Evolutionary conservation across 495 filamentous ascomycete species (phyloP), one percentile per base, ranked within the genome.

Genomic region (Penicillium parvum): DNA sequence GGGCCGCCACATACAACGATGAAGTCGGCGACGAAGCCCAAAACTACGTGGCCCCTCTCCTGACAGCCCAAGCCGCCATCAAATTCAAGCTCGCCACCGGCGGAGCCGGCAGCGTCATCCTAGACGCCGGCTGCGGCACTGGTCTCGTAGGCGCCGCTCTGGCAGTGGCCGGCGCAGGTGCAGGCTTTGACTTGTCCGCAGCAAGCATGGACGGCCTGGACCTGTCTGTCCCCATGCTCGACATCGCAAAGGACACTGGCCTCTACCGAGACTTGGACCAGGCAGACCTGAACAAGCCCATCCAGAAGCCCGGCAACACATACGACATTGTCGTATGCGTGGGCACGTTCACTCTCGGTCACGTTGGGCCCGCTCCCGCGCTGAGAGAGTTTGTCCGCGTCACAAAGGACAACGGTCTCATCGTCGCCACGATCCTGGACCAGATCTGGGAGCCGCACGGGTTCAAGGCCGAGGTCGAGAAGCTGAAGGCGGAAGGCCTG

Each of bases 71-170:
- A 15, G 50, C 64, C 0, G 61, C 63, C 11, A 34, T 66, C 27
- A 47, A 45, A 25, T 48, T 33, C 45, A 46, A 50, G 32, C 40
- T 45, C 8, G 23, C 53, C 3, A 57, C 29, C 15, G 49, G 23
- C 9, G 36, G 54, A 8, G 32, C 49, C 21, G 43, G 55, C 14
- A 58, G 51, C 5, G 38, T 49, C 9, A 55, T 73, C 28, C 62
- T 75, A 0, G 72, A 75, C 39, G 72, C 72, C 21, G 72, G 70
- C 19, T 75, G 72, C 46, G 72, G 72, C 19, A 75, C 67, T 4
- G 72, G 72, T 0, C 58, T 72, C 5, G 66, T 67, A 4, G 69
- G 65, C 3, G 49, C 61, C 19, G 66, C 57, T 6, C 65, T 74
- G n/a, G 47, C 56, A n/a, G 40, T 55, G 16, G 37, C 51, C 32